Conservation (phyloP, 140 eudicot genomes). For the Flaveria floridana region DNA sequence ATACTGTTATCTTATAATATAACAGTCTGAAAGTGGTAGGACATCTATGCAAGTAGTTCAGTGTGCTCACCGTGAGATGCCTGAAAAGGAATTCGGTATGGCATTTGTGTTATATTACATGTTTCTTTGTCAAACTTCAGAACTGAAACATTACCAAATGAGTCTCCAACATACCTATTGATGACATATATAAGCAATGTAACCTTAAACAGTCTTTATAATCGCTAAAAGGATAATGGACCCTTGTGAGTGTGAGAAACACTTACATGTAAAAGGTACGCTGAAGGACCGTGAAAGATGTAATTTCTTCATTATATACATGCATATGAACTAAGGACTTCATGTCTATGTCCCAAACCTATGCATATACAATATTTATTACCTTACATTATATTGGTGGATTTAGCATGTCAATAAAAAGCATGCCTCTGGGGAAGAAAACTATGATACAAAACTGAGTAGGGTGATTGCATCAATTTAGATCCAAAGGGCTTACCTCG, state of each 20-base stretch:
- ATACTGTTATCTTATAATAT: background rate
- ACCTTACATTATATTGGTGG: background rate
- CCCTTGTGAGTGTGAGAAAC: slow-evolving; percentile 19
- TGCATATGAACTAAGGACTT: slow-evolving; percentile 53
- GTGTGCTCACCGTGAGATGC: slow-evolving; percentile 67
- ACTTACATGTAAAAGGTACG: slow-evolving; percentile 76
- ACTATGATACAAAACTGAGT: background rate
- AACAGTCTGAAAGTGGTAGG: background rate
- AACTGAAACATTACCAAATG: slow-evolving; percentile 67
- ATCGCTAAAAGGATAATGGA: background rate
- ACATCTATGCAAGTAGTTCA: background rate
- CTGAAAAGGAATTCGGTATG: slow-evolving; percentile 69
- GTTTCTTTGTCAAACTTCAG: slow-evolving; percentile 59
- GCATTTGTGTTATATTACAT: slow-evolving; percentile 56
- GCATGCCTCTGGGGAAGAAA: slow-evolving; percentile 7
- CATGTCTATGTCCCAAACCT: slow-evolving; percentile 85
- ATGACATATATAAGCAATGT: slow-evolving; percentile 13
- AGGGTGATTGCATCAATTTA: slow-evolving; percentile 19
- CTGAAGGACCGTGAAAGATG: slow-evolving; percentile 67
- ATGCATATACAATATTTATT: slow-evolving; percentile 15
- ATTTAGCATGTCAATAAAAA: slow-evolving; percentile 6
- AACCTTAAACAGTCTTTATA: slow-evolving; percentile 4
- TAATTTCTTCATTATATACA: slow-evolving; percentile 54
- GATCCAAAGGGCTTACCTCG: slow-evolving; percentile 52
- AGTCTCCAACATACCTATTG: slow-evolving; percentile 87